Percentiles rank a stretch among this genome's conserved stretches.
These are phyloP conservation scores for Corniculantispora saksenae DNA, from an alignment of 2,329 filamentous ascomycete species.

Conservation along the genomic window DNA sequence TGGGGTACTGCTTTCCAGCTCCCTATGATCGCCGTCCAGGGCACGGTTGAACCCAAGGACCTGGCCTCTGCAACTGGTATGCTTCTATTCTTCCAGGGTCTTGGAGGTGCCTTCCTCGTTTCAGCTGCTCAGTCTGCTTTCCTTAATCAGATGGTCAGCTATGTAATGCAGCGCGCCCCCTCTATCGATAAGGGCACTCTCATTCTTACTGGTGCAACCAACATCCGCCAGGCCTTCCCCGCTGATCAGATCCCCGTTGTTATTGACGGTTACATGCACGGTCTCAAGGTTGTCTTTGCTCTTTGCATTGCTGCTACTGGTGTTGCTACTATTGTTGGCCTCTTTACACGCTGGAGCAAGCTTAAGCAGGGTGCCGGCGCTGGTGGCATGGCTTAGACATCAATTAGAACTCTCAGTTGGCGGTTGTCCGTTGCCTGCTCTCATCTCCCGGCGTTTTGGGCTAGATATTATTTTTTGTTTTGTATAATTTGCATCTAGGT, in stretches of 20 bases:
- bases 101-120: slow-evolving; percentile 53
- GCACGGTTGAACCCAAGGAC: slow-evolving; percentile 41
- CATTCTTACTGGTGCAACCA: slow-evolving; percentile 51
- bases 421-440: background rate
- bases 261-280: slow-evolving; percentile 61
- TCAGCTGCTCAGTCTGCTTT: slow-evolving; percentile 51
- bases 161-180: slow-evolving; percentile 37
- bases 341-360: slow-evolving; percentile 41
- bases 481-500: background rate
- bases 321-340: slow-evolving; percentile 37
- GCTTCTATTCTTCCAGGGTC: slow-evolving; percentile 51
- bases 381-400: slow-evolving; percentile 32
- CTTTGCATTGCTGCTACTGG: slow-evolving; percentile 53
- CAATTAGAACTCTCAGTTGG: background rate
- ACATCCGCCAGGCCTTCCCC: slow-evolving; percentile 54
- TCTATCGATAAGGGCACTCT: slow-evolving; percentile 38
- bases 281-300: slow-evolving; percentile 64
- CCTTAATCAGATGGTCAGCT: slow-evolving; percentile 43
- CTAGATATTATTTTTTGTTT: background rate
- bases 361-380: slow-evolving; percentile 33
- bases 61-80: slow-evolving; percentile 49
- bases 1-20: slow-evolving; percentile 49
- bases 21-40: slow-evolving; percentile 52
- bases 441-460: slow-evolving; percentile 1
- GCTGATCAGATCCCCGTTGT: slow-evolving; percentile 52